Percentiles rank a stretch among this genome's conserved stretches.
phyloP scores from a whole-genome alignment of 768 basidiomycete species.

The Wakefieldia striispora region DNA sequence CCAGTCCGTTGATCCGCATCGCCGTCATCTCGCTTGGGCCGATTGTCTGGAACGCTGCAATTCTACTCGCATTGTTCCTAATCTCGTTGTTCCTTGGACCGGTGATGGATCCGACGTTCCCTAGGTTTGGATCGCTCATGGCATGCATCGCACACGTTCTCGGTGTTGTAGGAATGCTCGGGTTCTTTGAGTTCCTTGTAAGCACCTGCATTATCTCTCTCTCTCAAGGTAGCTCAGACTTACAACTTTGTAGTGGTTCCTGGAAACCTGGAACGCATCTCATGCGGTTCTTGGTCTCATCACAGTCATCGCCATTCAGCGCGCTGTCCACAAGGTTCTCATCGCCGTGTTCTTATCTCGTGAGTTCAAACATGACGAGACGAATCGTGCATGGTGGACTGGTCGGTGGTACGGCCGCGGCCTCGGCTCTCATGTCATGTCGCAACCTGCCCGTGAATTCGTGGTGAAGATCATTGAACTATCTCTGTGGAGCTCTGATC shows the following conservation, averaged over 20 bases:
- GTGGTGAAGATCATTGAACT: conserved; percentile 97
- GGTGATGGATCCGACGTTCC: conserved; percentile 79
- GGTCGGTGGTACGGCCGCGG: conserved; percentile 96
- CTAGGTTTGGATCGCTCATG: conserved; percentile 89
- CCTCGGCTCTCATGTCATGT: conserved; percentile 86
- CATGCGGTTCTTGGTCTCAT: conserved; percentile 95
- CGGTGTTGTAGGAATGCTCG: conserved; percentile 83
- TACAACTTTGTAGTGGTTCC: conserved; percentile 71
- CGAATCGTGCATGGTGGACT: conserved; percentile 99
- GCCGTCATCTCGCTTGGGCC: conserved; percentile 92
- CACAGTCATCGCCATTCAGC: conserved; percentile 86
- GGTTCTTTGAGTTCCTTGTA: conserved; percentile 95
- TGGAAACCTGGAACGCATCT: conserved; percentile 87
- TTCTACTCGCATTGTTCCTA: conserved; percentile 86
- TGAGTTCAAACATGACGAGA: conserved; percentile 99
- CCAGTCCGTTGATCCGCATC: conserved; percentile 89
- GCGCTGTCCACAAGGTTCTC: conserved; percentile 89
- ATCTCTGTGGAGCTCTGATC: conserved; percentile 93
- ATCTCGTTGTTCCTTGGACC: conserved; percentile 91
- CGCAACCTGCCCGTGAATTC: conserved; percentile 97
- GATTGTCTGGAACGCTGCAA: conserved; percentile 90
- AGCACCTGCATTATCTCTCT: conserved; percentile 27
- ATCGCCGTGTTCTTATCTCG: conserved; percentile 94
- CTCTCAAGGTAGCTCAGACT: conserved; percentile 5
- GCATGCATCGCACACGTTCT: conserved; percentile 85